Conservation (phyloP, 2,329 filamentous ascomycete genomes). For the Fusarium sororula region DNA sequence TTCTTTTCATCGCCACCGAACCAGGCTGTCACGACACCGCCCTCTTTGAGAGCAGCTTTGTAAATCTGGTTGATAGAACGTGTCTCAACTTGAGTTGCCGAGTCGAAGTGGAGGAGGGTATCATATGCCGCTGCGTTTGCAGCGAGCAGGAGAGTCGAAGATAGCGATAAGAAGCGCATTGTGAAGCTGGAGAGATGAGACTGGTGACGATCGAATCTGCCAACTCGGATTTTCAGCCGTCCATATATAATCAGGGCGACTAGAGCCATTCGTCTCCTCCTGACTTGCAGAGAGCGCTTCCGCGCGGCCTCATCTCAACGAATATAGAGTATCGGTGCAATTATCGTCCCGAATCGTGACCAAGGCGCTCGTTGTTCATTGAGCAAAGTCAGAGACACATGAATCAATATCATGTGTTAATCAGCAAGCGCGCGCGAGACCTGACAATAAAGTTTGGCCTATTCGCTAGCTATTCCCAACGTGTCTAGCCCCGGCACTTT, state of each 20-base stretch:
- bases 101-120: neutral
- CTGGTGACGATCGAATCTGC: neutral
- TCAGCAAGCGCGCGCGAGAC: neutral
- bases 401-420: neutral
- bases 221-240: neutral
- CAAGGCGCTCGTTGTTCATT: fast-evolving
- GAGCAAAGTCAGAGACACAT: neutral
- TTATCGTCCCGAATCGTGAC: neutral
- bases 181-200: neutral
- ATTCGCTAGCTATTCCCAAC: neutral
- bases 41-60: neutral
- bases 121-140: neutral
- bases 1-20: neutral
- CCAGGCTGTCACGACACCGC: neutral
- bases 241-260: neutral
- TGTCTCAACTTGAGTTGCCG: neutral
- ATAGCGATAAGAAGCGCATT: neutral
- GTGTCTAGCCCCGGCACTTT: neutral
- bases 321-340: neutral
- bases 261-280: fast-evolving
- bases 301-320: neutral
- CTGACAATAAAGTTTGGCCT: neutral
- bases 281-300: neutral
- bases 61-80: neutral
- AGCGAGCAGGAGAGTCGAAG: fast-evolving